Conservation (phyloP, 2,329 filamentous ascomycete species). For the Venturia asperata region DNA sequence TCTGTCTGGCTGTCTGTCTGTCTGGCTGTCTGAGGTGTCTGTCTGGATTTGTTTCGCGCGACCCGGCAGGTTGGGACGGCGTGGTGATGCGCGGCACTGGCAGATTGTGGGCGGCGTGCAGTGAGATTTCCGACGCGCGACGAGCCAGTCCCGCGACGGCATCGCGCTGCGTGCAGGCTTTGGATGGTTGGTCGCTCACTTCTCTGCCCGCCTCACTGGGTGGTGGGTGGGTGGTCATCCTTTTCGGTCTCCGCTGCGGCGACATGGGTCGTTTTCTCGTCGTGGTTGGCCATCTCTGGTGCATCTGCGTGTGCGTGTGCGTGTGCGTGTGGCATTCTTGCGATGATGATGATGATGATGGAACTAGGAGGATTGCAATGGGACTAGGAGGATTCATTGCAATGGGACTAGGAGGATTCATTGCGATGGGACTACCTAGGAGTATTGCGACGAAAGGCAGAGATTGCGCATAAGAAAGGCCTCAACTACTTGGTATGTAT, state of each 20-base stretch:
- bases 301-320: not conserved
- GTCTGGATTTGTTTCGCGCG: no score
- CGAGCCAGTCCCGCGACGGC: conserved; percentile 4
- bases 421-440: not conserved
- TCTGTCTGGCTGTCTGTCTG: no score
- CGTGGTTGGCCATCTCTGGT: not conserved
- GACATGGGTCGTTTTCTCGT: not conserved
- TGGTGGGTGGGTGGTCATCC: not conserved
- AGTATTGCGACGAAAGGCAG: not conserved
- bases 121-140: not conserved
- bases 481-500: no score
- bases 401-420: no score
- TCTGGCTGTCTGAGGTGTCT: no score
- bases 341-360: no score
- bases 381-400: no score
- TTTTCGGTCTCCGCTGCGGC: not conserved
- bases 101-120: not conserved
- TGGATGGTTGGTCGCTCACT: no score
- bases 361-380: no score
- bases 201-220: conserved; percentile 9
- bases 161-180: not conserved
- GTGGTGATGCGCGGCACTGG: conserved; percentile 10
- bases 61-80: not conserved
- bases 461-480: not conserved
- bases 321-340: not conserved